Evolutionary conservation across 2,329 filamentous ascomycete genomes (phyloP), one percentile per base, ranked within the genome.

Genomic region (Colletotrichum tropicale): DNA sequence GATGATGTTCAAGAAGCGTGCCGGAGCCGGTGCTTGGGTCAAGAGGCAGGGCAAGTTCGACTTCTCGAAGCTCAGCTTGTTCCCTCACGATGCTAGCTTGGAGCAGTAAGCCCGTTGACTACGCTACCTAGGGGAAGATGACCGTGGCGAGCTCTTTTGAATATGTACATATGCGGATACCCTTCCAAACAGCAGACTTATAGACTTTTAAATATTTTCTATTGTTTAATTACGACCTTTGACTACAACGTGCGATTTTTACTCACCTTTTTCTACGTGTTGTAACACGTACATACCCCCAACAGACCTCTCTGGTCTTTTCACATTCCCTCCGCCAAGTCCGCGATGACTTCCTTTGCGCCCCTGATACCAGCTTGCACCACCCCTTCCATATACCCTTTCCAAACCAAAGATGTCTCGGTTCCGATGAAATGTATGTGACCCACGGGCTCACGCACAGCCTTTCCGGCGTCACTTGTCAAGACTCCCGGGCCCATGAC

Each of bases 1-100:
- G 70, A 48, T 76, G 70, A 38, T 76, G 64, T 76, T 76, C 58
- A 76, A 66, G 65, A 65, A 66, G 43, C 74, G 74, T 21, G 43
- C 32, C 3, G 70, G 62, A 4, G 8, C 8, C 18, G 26, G 43
- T 34, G 62, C 68, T 2, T 75, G 72, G 72, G 55, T 72, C 13
- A 75, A 65, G 64, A 74, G 65, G 32, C 36, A 67, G 24, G 62
- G 18, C 5, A 30, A 64, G 2, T 48, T 32, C 5, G 28, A 38
- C n/a, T 68, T 76, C 21, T 65, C 43, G 28, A 26, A 24, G 28
- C 70, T 76, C 32, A 74, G 70, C 64, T 60, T 76, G 70, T n/a
- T 43, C 16, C 26, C 65, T 18, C 74, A 76, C 56, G 64, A 65
- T 15, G 43, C 18, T 32, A 32, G 26, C 21, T 52, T 24, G 2